Conservation (phyloP, 768 basidiomycete species). For the Rossbeevera mucosa region DNA sequence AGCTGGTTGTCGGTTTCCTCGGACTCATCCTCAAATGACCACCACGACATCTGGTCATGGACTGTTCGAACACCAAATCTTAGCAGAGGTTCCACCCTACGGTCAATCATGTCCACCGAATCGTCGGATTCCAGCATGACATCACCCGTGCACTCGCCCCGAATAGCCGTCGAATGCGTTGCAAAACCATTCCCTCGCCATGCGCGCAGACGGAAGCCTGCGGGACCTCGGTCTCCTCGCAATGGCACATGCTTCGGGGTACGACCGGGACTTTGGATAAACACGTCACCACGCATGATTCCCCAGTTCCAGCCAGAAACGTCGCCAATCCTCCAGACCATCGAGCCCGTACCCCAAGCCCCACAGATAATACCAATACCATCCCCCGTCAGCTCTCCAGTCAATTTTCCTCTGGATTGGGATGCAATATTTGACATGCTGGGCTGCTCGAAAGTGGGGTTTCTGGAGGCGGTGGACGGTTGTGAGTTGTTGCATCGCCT, state of each 20-base stretch:
- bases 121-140: conserved; percentile 13
- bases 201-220: conserved; percentile 20
- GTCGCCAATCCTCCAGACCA: conserved; percentile 1
- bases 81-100: conserved; percentile 13
- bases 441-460: conserved; percentile 9
- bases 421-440: conserved; percentile 30
- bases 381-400: conserved; percentile 7
- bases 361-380: conserved; percentile 9
- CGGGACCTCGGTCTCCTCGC: conserved; percentile 25
- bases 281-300: conserved; percentile 8
- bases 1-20: conserved; percentile 20
- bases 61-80: conserved; percentile 2
- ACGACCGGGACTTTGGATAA: conserved; percentile 16
- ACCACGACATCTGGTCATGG: conserved; percentile 20
- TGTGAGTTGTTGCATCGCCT: conserved; percentile 10
- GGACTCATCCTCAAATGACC: conserved; percentile 13
- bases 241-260: conserved; percentile 1
- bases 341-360: neutral
- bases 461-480: neutral
- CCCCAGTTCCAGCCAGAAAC: conserved; percentile 7
- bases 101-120: conserved; percentile 12
- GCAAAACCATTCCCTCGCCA: neutral
- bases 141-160: conserved; percentile 6
- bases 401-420: conserved; percentile 27
- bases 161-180: conserved; percentile 3